Base-by-base conservation (phyloP, 306 rosid species). In the Comarum palustre region DNA sequence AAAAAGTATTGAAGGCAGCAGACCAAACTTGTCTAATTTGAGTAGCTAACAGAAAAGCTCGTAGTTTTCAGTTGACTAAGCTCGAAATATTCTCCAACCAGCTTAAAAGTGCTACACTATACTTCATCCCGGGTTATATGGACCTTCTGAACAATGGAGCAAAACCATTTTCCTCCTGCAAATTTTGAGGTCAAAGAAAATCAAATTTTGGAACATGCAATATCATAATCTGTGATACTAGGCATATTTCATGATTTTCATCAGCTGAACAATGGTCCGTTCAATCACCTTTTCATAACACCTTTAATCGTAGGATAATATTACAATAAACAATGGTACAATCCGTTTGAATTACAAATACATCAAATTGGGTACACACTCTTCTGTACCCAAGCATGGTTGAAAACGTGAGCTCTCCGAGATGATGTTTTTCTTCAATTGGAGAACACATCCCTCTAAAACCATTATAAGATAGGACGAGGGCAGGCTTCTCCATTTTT, bases 401-500 rank as follows among this genome's bases (percentile, higher is more conserved):
- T 19, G 43, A 34, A 48, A 27, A 15, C 19, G 14, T 20, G 25
- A 31, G 32, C 71, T 63, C 48, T 13, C 47, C 39, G 55, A 41
- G 67, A 17, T 14, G 20, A 39, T 24, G 67, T 72, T 41, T 9
- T 12, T 38, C 61, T 34, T 60, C 54, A 32, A 59, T 46, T 46
- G 74, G 61, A 68, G 66, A 48, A 15, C 14, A 39, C 67, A 54
- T 57, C 73, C 67, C 77, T 77, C 27, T 43, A 8, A 27, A 71
- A 25, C 66, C 52, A 41, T 24, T 39, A 72, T 36, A 72, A 41
- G 55, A 57, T 41, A 43, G 39, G 75, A 67, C 51, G 69, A 72
- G 69, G 69, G 65, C 81, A 77, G 62, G 51, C 68, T 52, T 42
- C 69, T 64, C 62, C 70, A 8, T 22, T 36, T 67, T 69, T 29